phyloP scores from a whole-genome alignment of 1,284 basidiomycete genomes.

The Austroboletus novae-zelandiae region DNA sequence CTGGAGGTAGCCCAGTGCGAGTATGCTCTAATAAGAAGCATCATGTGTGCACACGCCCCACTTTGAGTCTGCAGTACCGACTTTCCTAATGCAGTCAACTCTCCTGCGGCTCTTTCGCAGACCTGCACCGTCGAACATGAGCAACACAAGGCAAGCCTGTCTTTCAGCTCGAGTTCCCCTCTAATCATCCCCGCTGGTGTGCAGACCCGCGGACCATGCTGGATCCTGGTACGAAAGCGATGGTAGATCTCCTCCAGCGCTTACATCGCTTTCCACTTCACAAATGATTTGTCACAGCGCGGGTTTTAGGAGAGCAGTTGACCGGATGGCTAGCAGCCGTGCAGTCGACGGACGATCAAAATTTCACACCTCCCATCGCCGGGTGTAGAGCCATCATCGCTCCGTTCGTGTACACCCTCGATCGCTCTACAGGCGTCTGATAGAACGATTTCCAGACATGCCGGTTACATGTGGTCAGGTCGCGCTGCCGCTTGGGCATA shows the following conservation, averaged over 20 bases:
- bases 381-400: constrained; percentile 92
- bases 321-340: constrained; percentile 64
- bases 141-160: constrained; percentile 25
- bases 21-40: constrained; percentile 33
- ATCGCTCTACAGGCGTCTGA: constrained; percentile 8
- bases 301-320: constrained; percentile 61
- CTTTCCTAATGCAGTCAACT: constrained; percentile 28
- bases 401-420: constrained; percentile 60
- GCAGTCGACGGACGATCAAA: constrained; percentile 41
- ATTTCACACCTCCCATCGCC: constrained; percentile 61
- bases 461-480: constrained; percentile 95
- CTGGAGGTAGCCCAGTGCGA: constrained; percentile 40
- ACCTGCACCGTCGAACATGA: constrained; percentile 19
- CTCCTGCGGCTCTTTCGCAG: constrained; percentile 17
- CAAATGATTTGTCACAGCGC: constrained; percentile 40
- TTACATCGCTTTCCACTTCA: constrained; percentile 9
- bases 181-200: constrained; percentile 1
- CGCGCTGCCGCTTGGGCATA: constrained; percentile 96
- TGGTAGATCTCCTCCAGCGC: constrained; percentile 42
- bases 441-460: constrained; percentile 62
- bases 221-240: constrained; percentile 87
- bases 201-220: constrained; percentile 77
- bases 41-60: not conserved
- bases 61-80: too few species aligned
- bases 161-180: not conserved